phyloP scores from a whole-genome alignment of 2,329 filamentous ascomycete genomes.

The Nothophoma quercina region DNA sequence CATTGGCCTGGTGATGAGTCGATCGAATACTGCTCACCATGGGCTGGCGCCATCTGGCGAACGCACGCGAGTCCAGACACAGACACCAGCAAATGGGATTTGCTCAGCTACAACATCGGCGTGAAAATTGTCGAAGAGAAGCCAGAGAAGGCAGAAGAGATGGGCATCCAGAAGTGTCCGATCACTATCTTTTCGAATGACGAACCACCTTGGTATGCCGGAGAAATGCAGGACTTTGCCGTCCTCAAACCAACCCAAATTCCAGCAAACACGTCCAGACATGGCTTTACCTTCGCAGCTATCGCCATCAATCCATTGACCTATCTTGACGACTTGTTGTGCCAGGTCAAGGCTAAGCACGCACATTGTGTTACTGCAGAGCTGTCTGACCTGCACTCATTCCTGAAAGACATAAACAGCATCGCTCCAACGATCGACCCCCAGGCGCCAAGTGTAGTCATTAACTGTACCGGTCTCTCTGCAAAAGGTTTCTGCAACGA shows the following conservation, averaged over 20 bases:
- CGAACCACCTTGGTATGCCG: background rate
- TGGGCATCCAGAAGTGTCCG: background rate
- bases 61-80: slow-evolving; percentile 49
- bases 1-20: slow-evolving; percentile 53
- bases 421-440: background rate
- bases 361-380: no score
- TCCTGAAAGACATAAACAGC: background rate
- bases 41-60: slow-evolving; percentile 60
- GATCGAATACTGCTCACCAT: slow-evolving; percentile 55
- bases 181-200: background rate
- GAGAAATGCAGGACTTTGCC: background rate
- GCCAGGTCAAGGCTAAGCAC: background rate
- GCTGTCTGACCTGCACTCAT: background rate
- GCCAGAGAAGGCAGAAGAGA: background rate
- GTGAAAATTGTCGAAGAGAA: background rate
- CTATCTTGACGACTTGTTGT: background rate
- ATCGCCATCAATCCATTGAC: background rate
- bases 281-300: background rate
- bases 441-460: background rate
- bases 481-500: background rate
- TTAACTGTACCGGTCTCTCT: background rate
- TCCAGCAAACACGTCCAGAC: background rate
- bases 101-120: background rate
- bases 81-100: background rate
- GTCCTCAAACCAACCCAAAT: background rate